Base-by-base conservation (phyloP, 2,329 filamentous ascomycete species). In the Penicillium brevicompactum region DNA sequence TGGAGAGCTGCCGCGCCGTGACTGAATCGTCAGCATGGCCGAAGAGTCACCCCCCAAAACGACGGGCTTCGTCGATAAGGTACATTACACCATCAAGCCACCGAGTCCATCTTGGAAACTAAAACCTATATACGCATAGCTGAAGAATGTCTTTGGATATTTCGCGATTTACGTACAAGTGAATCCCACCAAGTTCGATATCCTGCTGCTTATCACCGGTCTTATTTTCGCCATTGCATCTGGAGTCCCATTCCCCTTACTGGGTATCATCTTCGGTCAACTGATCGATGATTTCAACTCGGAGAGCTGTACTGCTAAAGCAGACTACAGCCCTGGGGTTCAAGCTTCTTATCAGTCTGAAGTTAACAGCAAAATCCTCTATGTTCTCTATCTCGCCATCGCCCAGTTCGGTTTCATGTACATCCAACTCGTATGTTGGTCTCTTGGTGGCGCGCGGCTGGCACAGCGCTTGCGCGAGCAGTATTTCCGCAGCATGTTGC, bases 401-500 rank as follows among this genome's bases (percentile, higher is more conserved):
- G 86, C 80, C 30, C 82, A 83, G 56, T 86, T 90, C 61, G 77
- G 79, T 37, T 74, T 83, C 54, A 87, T 89, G 59, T 91, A 89
- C 69, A 72, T 79, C 51, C 84, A 89, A 65, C 79, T 86, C 27
- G 76, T 83, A 10, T 87, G 82, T 60, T 90, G 86, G 86, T 85
- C 79, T 59, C 74, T 89, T 60, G 79, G 82, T 57, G 86, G 85
- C 52, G 84, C 86, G 58, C 82, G 86, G 3, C 76, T 90, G 9
- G 83, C 85, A 44, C 83, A 85, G 59, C 80, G 87, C 30, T 73
- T 89, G 44, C 81, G 87, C 44, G 82, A 86, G 60, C 76, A 74
- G 38, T 89, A 88, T 62, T 77, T 89, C 38, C 74, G 77, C 24
- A 80, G 78, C 16, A 70, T 89, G 16, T 74, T 89, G 13, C 75